phyloP scores from a whole-genome alignment of 2,329 filamentous ascomycete species.

The Albifimbria verrucaria region DNA sequence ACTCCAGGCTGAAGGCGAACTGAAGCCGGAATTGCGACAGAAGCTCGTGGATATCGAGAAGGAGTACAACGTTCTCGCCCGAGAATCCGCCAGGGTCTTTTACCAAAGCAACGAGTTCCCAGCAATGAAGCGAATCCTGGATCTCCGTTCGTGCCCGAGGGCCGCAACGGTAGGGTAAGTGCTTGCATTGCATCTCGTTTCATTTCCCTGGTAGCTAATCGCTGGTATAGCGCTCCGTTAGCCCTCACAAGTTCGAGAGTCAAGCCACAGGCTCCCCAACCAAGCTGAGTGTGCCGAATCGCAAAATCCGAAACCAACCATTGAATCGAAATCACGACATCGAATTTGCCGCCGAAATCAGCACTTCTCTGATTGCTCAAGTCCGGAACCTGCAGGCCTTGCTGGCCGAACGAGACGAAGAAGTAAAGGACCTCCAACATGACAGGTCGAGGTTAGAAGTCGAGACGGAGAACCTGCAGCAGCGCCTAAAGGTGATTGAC shows the following conservation, averaged over 20 bases:
- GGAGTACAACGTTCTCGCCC: slow-evolving; percentile 91
- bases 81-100: slow-evolving; percentile 85
- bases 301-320: slow-evolving; percentile 87
- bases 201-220: slow-evolving; percentile 12
- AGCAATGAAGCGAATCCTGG: slow-evolving; percentile 59
- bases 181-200: slow-evolving; percentile 2
- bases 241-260: slow-evolving; percentile 76
- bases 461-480: slow-evolving; percentile 74
- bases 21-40: slow-evolving; percentile 77
- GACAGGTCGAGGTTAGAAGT: slow-evolving; percentile 80
- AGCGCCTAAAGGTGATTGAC: slow-evolving; percentile 77
- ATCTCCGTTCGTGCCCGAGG: slow-evolving; percentile 52
- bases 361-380: slow-evolving; percentile 89
- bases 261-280: slow-evolving; percentile 83
- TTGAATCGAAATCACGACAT: slow-evolving; percentile 90
- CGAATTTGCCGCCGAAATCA: slow-evolving; percentile 97
- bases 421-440: slow-evolving; percentile 68
- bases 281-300: slow-evolving; percentile 81
- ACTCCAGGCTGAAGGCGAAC: slow-evolving; percentile 70
- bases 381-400: slow-evolving; percentile 85
- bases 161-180: slow-evolving; percentile 51
- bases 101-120: slow-evolving; percentile 78
- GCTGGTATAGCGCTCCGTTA: slow-evolving; percentile 58
- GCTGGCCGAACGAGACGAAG: slow-evolving; percentile 82
- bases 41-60: slow-evolving; percentile 85